Percentiles rank a stretch among this genome's conserved stretches.
Conservation (phyloP, 2,329 filamentous ascomycete genomes). For the Pestalotiopsis sp. region DNA sequence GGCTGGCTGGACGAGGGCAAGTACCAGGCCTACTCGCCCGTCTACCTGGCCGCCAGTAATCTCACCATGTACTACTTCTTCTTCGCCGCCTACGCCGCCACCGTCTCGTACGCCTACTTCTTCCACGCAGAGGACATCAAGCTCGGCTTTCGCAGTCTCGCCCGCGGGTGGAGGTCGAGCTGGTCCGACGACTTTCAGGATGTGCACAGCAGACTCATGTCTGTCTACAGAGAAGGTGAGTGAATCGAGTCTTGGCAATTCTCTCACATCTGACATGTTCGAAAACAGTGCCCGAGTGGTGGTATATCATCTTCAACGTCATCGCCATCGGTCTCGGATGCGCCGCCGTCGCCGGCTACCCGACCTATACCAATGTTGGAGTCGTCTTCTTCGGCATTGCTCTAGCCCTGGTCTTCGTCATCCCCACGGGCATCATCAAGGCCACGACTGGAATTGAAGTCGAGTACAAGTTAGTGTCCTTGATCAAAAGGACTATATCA, state of each 20-base stretch:
- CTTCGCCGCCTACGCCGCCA: constrained; percentile 1
- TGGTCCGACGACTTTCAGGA: neutral
- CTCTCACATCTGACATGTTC: too few species aligned
- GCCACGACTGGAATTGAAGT: constrained; percentile 35
- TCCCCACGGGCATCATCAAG: constrained; percentile 2
- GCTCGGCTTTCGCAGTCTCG: neutral
- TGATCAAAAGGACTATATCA: constrained; percentile 53
- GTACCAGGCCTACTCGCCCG: constrained; percentile 18
- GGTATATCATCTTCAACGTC: neutral
- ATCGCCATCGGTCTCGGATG: neutral
- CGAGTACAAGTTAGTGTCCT: constrained; percentile 75
- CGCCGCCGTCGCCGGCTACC: neutral
- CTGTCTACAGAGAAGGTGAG: neutral
- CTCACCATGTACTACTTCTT: constrained; percentile 1
- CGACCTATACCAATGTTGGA: neutral
- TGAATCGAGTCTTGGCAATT: neutral
- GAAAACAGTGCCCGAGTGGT: constrained; percentile 4
- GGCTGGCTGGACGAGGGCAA: constrained; percentile 17
- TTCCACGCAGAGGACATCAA: neutral
- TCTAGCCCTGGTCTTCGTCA: neutral
- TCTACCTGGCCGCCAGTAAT: neutral
- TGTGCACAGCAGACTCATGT: neutral
- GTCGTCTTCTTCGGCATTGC: constrained; percentile 6
- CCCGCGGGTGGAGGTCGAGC: neutral
- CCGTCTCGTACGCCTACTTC: constrained; percentile 9